Conservation (phyloP, 495 filamentous ascomycete species). For the Penicillium dipodomyicola region DNA sequence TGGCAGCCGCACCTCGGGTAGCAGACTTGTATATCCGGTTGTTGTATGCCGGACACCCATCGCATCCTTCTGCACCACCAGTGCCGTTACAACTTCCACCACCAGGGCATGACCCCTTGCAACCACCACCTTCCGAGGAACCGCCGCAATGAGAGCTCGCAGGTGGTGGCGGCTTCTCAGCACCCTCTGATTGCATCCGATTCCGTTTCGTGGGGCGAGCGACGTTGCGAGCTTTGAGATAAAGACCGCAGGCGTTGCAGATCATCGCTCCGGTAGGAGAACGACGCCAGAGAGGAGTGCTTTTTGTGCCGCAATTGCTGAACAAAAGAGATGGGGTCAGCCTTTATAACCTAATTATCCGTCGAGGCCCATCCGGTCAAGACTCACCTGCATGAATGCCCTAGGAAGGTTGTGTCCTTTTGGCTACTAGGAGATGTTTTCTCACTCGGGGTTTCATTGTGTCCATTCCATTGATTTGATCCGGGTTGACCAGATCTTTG, state of each 20-base stretch:
- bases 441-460: constrained; percentile 19
- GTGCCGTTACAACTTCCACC: constrained; percentile 96
- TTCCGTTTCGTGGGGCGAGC: constrained; percentile 86
- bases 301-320: constrained; percentile 93
- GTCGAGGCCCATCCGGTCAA: background rate
- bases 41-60: constrained; percentile 95
- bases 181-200: constrained; percentile 39
- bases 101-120: constrained; percentile 87
- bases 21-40: constrained; percentile 88
- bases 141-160: constrained; percentile 8
- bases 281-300: constrained; percentile 91
- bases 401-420: constrained; percentile 44
- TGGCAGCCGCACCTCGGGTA: constrained; percentile 31
- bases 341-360: background rate
- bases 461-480: constrained; percentile 14
- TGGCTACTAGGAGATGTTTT: constrained; percentile 37
- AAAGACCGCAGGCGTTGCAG: constrained; percentile 96
- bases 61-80: constrained; percentile 92
- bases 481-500: constrained; percentile 13
- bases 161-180: constrained; percentile 16
- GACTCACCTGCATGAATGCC: constrained; percentile 56
- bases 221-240: constrained; percentile 89
- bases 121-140: constrained; percentile 39
- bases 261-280: constrained; percentile 92
- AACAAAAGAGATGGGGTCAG: constrained; percentile 24